phyloP scores from a whole-genome alignment of 495 filamentous ascomycete species.

The Cairneyella variabilis region DNA sequence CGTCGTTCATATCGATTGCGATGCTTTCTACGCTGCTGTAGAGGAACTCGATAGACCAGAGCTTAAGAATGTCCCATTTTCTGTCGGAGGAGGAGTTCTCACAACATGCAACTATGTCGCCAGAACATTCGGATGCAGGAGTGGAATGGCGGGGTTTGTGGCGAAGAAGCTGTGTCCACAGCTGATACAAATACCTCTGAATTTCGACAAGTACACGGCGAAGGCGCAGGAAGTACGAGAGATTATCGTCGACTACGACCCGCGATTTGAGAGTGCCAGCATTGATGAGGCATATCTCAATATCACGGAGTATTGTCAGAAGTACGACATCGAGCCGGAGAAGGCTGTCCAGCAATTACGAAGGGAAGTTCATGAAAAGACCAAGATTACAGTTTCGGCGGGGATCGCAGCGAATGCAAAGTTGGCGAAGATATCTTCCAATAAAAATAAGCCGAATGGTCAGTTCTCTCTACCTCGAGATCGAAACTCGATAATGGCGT shows the following conservation, averaged over 20 bases:
- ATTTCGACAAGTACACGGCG: constrained; percentile 85
- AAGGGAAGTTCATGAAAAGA: constrained; percentile 67
- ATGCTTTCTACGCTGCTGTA: constrained; percentile 96
- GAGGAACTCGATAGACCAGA: constrained; percentile 91
- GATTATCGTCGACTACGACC: constrained; percentile 81
- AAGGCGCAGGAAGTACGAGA: constrained; percentile 88
- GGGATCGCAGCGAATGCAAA: constrained; percentile 92
- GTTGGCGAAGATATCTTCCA: constrained; percentile 91
- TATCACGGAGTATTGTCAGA: constrained; percentile 80
- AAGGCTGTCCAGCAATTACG: constrained; percentile 74
- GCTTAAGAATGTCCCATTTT: constrained; percentile 84
- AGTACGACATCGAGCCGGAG: constrained; percentile 63
- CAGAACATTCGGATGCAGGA: constrained; percentile 82
- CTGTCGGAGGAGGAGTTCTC: constrained; percentile 86
- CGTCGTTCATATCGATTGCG: constrained; percentile 92
- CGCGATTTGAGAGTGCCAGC: constrained; percentile 86
- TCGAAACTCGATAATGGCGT: constrained; percentile 68
- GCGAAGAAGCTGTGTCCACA: constrained; percentile 91
- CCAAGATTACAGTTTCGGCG: constrained; percentile 86
- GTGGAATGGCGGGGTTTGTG: constrained; percentile 94
- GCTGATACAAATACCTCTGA: constrained; percentile 75
- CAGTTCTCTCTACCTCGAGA: constrained; percentile 75
- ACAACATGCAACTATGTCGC: constrained; percentile 96
- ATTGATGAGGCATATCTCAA: constrained; percentile 97
- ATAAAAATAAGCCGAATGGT: constrained; percentile 94